Base-by-base conservation (phyloP, 2,329 filamentous ascomycete genomes). In the Leptodontidium sp. region DNA sequence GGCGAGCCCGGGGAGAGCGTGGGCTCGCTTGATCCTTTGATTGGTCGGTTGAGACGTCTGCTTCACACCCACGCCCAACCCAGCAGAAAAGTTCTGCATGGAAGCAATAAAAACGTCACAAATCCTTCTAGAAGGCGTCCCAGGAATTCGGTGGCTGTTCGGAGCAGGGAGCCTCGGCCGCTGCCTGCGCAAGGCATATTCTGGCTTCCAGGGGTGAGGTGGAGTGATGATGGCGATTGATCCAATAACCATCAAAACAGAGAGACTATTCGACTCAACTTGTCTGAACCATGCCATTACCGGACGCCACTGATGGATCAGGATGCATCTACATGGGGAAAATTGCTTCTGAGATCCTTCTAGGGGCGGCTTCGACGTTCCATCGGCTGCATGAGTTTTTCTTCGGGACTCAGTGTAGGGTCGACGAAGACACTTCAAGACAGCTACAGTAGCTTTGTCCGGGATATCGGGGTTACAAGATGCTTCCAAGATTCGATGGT, bases 61-160 rank as follows among this genome's bases (percentile, higher is more conserved):
- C 35, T 58, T 24, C n/a, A 38, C 55, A 43, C n/a, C 55, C 55
- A 58, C n/a, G 55, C 35, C 35, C 35, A 58, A 40, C 32, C 55
- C 35, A 58, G 29, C 35, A 35, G 12, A 58, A 58, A n/a, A 5
- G 14, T 55, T 58, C 55, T 58, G 55, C 55, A 58, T 58, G 55
- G 55, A 58, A 58, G 55, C 55, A 58, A 58, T 40, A 40, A 38
- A 40, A 40, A 11, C 40, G 40, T 49, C 40, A 47, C 17, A 9
- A 66, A 52, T 66, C 21, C 64, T 66, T 66, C 64, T 52, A 66
- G 64, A 66, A 66, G 55, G 55, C n/a, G 32, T 53, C 40, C 47
- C 26, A 43, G 35, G 55, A 4, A 40, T 58, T 24, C 17, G n/a
- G 35, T 40, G 55, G 55, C 55, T 58, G 9, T 40, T 21, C 6